Evolutionary conservation across 345 rosid species (phyloP).

Genomic region (Atalantia buxifolia): DNA sequence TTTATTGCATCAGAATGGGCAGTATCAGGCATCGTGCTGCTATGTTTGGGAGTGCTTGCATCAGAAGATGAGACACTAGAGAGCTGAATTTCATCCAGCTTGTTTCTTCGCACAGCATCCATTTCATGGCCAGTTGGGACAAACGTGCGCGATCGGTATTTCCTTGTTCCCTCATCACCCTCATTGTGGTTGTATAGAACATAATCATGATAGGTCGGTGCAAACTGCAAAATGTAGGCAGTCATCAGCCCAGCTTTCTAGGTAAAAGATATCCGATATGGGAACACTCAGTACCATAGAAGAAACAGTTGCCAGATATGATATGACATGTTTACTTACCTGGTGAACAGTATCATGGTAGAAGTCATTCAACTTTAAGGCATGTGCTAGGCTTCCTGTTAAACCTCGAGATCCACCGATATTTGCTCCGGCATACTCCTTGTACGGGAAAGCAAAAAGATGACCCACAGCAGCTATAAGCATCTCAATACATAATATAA

Average conservation of each 20-base stretch:
- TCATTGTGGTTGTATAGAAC: constrained; percentile 86
- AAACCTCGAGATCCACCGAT: constrained; percentile 70
- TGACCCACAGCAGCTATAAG: constrained; percentile 95
- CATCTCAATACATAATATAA: constrained; percentile 94
- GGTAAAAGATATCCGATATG: background rate
- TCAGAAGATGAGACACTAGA: constrained; percentile 67
- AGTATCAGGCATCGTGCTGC: constrained; percentile 28
- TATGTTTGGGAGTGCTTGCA: constrained; percentile 52
- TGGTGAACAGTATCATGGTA: constrained; percentile 99
- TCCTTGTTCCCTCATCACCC: constrained; percentile 84
- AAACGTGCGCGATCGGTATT: constrained; percentile 88
- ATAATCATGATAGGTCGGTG: constrained; percentile 96
- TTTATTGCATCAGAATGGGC: constrained; percentile 48
- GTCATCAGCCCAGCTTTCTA: constrained; percentile 15
- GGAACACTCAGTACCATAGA: background rate
- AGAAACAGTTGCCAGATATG: background rate
- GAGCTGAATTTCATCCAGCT: constrained; percentile 72
- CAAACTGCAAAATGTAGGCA: constrained; percentile 57
- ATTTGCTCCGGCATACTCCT: constrained; percentile 96
- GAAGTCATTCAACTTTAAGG: constrained; percentile 84
- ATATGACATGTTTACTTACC: constrained; percentile 34
- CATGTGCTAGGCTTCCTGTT: constrained; percentile 81
- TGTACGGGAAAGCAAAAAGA: constrained; percentile 95
- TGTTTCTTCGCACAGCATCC: constrained; percentile 89
- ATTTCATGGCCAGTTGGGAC: constrained; percentile 98